These are phyloP conservation scores for Ascochyta clinopodiicola DNA, from an alignment of 2,329 filamentous ascomycete genomes.

Conservation along the genomic window DNA sequence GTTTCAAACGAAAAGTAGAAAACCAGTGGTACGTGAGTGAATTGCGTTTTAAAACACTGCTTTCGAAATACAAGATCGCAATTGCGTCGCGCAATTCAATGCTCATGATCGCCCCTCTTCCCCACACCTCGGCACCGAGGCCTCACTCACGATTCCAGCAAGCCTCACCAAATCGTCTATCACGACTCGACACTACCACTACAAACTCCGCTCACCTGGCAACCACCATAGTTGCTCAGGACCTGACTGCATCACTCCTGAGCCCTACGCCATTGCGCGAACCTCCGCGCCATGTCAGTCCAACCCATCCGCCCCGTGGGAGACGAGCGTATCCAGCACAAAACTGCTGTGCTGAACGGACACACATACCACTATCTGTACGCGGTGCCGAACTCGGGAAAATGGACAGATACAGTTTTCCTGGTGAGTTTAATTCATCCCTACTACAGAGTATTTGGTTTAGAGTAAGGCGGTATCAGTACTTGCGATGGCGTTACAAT, in stretches of 20 bases:
- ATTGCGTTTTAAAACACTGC: no score
- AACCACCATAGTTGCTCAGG: background rate
- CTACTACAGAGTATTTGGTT: background rate
- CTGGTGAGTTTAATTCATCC: slow-evolving; percentile 49
- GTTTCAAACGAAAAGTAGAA: no score
- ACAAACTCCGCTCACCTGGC: background rate
- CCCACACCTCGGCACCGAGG: slow-evolving; percentile 20
- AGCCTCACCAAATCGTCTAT: background rate
- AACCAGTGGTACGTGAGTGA: no score
- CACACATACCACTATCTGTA: slow-evolving; percentile 71
- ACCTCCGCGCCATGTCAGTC: slow-evolving; percentile 28
- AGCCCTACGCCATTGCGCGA: no score
- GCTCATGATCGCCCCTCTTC: slow-evolving; percentile 1
- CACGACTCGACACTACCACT: background rate
- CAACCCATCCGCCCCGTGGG: slow-evolving; percentile 68
- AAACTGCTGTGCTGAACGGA: slow-evolving; percentile 69
- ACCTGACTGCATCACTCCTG: background rate
- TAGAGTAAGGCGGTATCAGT: no score
- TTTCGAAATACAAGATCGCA: background rate
- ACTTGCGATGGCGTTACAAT: background rate
- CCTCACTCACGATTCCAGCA: slow-evolving; percentile 1
- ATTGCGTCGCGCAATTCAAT: background rate
- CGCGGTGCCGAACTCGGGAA: slow-evolving; percentile 52
- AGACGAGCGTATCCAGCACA: slow-evolving; percentile 71
- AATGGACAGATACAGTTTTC: slow-evolving; percentile 61